Conservation (phyloP, 1,139 yeast species). For the Entelexis paramagnoliae region DNA sequence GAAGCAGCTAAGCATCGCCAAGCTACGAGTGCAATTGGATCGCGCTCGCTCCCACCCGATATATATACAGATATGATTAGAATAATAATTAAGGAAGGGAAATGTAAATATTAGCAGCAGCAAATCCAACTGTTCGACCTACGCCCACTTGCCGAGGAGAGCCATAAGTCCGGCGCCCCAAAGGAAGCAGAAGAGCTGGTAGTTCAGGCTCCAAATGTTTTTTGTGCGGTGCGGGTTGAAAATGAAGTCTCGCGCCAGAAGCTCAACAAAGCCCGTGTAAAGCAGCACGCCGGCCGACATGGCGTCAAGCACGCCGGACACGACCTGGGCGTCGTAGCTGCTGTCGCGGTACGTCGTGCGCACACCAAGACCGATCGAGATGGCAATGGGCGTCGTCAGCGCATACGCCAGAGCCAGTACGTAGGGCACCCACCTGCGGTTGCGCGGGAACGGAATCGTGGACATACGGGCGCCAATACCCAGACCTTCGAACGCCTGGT, state of each 20-base stretch:
- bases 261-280: conserved; percentile 77
- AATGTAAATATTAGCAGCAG: too few species aligned
- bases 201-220: conserved; percentile 25
- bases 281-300: conserved; percentile 76
- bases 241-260: conserved; percentile 81
- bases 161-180: conserved; percentile 81
- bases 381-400: conserved; percentile 68
- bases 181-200: conserved; percentile 38
- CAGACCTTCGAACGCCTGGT: conserved; percentile 86
- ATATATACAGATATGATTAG: too few species aligned
- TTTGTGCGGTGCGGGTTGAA: conserved; percentile 33
- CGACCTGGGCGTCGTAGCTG: conserved; percentile 53
- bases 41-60: too few species aligned
- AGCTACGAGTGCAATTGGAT: too few species aligned
- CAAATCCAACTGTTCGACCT: neutral
- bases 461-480: conserved; percentile 87
- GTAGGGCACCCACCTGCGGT: conserved; percentile 47
- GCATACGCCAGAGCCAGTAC: conserved; percentile 49
- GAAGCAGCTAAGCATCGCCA: too few species aligned
- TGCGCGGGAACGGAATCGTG: conserved; percentile 53
- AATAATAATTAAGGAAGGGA: too few species aligned
- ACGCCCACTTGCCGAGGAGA: conserved; percentile 74
- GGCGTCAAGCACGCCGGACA: conserved; percentile 73
- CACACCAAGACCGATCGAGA: conserved; percentile 81
- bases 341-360: conserved; percentile 50